phyloP scores from a whole-genome alignment of 495 filamentous ascomycete genomes.

The Hypoxylon lenormandii region DNA sequence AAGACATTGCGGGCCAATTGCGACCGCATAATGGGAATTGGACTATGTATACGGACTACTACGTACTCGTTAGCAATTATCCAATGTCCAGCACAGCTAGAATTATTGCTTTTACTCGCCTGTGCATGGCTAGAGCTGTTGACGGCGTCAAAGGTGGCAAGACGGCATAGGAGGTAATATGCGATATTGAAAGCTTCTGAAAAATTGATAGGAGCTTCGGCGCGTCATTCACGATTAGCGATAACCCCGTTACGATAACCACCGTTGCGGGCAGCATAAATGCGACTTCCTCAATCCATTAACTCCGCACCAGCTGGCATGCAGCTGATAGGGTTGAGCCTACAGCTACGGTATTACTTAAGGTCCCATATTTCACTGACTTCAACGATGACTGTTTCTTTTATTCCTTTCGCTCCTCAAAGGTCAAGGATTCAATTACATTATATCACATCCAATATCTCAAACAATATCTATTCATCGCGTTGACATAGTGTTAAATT shows the following conservation, averaged over 20 bases:
- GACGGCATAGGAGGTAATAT: conserved; percentile 12
- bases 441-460: no score
- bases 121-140: conserved; percentile 48
- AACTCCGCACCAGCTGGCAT: conserved; percentile 1
- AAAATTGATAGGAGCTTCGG: conserved; percentile 42
- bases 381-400: no score
- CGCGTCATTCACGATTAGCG: conserved; percentile 44
- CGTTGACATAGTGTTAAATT: no score
- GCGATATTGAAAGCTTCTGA: conserved; percentile 34
- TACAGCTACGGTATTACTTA: no score
- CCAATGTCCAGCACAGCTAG: background rate
- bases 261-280: background rate
- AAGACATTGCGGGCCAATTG: conserved; percentile 68
- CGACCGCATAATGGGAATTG: conserved; percentile 75
- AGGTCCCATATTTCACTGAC: no score
- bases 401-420: no score
- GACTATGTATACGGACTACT: conserved; percentile 46
- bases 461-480: no score
- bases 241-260: conserved; percentile 14
- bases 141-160: conserved; percentile 7
- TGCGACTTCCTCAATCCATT: background rate
- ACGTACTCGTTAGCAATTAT: conserved; percentile 38
- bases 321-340: background rate
- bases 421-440: no score
- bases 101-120: conserved; percentile 33